Conservation (phyloP, 345 rosid species). For the Citropsis articulata region DNA sequence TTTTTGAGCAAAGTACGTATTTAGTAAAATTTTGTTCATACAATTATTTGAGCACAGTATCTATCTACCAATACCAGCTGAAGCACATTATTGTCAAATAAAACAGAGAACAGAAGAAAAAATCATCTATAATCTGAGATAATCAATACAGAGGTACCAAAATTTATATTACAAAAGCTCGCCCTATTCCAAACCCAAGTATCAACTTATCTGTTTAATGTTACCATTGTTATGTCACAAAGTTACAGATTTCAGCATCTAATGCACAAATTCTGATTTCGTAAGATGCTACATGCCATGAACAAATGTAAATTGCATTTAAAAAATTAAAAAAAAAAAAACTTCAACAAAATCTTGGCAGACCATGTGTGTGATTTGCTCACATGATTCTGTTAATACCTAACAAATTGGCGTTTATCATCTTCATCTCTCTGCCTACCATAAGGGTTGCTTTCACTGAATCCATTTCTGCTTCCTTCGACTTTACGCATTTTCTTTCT, state of each 20-base stretch:
- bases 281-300: not conserved
- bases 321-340: not conserved
- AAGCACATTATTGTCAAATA: not conserved
- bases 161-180: not conserved
- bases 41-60: no score
- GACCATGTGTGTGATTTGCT: not conserved
- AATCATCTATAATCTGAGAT: not conserved
- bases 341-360: constrained; percentile 22
- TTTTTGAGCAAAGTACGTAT: no score
- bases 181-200: not conserved
- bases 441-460: constrained; percentile 74
- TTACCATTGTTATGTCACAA: not conserved
- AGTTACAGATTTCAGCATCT: not conserved
- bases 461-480: constrained; percentile 49
- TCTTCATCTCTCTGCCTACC: constrained; percentile 50
- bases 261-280: not conserved
- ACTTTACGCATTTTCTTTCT: constrained; percentile 61
- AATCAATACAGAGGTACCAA: not conserved
- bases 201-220: not conserved
- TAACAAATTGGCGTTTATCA: constrained; percentile 49
- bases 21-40: no score
- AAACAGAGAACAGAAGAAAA: not conserved
- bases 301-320: not conserved
- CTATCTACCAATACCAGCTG: no score
- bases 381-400: constrained; percentile 42